Conservation (phyloP, 2,329 filamentous ascomycete species). For the Stemphylium vesicarium region DNA sequence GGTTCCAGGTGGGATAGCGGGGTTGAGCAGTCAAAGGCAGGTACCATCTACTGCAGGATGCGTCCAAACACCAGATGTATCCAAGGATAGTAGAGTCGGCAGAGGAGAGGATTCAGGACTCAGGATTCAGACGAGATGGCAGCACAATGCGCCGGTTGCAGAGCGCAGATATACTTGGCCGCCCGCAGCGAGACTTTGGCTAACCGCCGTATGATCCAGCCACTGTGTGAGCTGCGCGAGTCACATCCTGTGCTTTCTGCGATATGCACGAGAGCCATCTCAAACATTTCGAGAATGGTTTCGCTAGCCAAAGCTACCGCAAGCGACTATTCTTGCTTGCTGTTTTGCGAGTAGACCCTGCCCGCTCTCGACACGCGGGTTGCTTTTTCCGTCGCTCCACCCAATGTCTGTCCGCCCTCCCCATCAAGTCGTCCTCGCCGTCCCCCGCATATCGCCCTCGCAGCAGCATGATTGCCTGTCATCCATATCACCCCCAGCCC, state of each 20-base stretch:
- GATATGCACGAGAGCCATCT: constrained; percentile 22
- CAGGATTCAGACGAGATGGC: neutral
- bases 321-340: constrained; percentile 1
- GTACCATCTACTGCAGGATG: neutral
- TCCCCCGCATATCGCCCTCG: neutral
- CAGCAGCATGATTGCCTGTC: constrained; percentile 6
- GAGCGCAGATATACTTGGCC: constrained; percentile 20
- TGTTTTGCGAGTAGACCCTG: neutral
- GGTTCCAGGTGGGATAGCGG: constrained; percentile 14
- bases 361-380: too few relatives aligned
- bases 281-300: constrained; percentile 18
- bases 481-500: constrained; percentile 3
- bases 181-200: constrained; percentile 17
- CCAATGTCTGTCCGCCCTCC: neutral
- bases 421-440: neutral
- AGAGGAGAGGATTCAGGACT: too few relatives aligned
- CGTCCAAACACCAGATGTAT: neutral
- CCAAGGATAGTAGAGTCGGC: too few relatives aligned
- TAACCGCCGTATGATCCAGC: constrained; percentile 32
- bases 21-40: constrained; percentile 9
- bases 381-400: neutral
- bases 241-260: constrained; percentile 35
- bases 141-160: constrained; percentile 3
- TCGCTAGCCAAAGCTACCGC: constrained; percentile 10
- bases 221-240: constrained; percentile 35